Evolutionary conservation across 805 yeast genomes (phyloP).

Genomic region (Tetrapisispora fleetii): DNA sequence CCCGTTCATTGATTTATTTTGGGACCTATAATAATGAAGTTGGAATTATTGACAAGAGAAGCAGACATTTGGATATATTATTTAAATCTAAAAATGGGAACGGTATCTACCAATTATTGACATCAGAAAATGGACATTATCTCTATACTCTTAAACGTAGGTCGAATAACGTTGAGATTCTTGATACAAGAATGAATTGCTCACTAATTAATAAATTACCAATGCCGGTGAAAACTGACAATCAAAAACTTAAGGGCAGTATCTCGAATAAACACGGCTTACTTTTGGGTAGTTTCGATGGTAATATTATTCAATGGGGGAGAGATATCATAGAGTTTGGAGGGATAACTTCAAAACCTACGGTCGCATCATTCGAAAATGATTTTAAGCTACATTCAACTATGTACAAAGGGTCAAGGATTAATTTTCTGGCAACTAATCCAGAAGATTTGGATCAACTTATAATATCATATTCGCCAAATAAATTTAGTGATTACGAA

Average conservation of each 20-base stretch:
- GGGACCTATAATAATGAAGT: slow-evolving; percentile 28
- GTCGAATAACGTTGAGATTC: slow-evolving; percentile 22
- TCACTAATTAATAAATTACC: slow-evolving; percentile 9
- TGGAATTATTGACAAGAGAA: slow-evolving; percentile 17
- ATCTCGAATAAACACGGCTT: slow-evolving; percentile 15
- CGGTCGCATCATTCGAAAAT: neutral
- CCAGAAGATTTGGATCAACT: slow-evolving; percentile 12
- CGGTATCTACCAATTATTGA: slow-evolving; percentile 31
- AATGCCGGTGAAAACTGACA: slow-evolving; percentile 16
- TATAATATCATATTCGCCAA: slow-evolving; percentile 18
- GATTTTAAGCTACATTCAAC: neutral
- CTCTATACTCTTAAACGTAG: slow-evolving; percentile 28
- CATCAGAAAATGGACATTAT: slow-evolving; percentile 30
- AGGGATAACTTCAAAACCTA: slow-evolving; percentile 8
- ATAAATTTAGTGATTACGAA: slow-evolving; percentile 8
- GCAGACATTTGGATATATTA: neutral
- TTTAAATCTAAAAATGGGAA: slow-evolving; percentile 11
- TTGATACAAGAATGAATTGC: slow-evolving; percentile 26
- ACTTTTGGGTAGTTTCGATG: slow-evolving; percentile 17
- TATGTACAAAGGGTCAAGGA: slow-evolving; percentile 1
- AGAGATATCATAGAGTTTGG: slow-evolving; percentile 22
- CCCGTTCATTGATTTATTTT: neutral
- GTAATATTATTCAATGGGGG: slow-evolving; percentile 18
- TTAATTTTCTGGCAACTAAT: slow-evolving; percentile 13
- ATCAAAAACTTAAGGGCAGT: slow-evolving; percentile 20